Evolutionary conservation across 495 filamentous ascomycete species (phyloP), one percentile per base, ranked within the genome.

Genomic region (Aspergillus incahuasiensis): DNA sequence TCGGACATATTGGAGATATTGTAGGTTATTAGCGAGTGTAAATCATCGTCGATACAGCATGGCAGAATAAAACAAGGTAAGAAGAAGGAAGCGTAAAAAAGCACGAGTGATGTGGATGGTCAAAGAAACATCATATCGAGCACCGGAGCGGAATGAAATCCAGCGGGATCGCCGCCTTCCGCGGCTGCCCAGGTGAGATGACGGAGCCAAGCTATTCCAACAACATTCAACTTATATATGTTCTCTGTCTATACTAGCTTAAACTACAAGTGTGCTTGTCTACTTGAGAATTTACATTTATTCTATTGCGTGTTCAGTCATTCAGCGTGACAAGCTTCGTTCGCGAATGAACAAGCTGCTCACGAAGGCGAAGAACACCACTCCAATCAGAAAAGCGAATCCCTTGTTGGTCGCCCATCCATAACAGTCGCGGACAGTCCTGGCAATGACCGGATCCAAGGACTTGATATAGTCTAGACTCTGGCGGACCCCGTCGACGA

Each of bases 401-500:
- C 75, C 75, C 42, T 75, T 70, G 48, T 76, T 74, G 2, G 70
- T 80, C 8, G 80, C 71, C 68, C 67, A 74, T 24, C 75, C 80
- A 71, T 92, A 95, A 67, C 87, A 90, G 18, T 70, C 63, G 16
- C 83, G 77, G n/a, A 95, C 89, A 20, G 87, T 67, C 16, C 68
- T 71, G 32, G 77, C 80, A 5, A 86, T 68, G 1, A 65, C 74
- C 0, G 86, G 83, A 5, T 87, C 82, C n/a, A 95, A 73, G 1
- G 68, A 76, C 50, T 79, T 81, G 65, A 92, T 86, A 59, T 78
- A 90, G 20, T 86, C 82, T 28, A 95, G 73, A 63, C 84, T 90
- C 71, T 88, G 74, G 40, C 90, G 79, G 12, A 94, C 90, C 11
- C 78, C 73, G 44, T 83, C 78, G 16, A 91, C 85, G 59, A 94